phyloP scores from a whole-genome alignment of 805 yeast species.

The Barnettozyma populi region DNA sequence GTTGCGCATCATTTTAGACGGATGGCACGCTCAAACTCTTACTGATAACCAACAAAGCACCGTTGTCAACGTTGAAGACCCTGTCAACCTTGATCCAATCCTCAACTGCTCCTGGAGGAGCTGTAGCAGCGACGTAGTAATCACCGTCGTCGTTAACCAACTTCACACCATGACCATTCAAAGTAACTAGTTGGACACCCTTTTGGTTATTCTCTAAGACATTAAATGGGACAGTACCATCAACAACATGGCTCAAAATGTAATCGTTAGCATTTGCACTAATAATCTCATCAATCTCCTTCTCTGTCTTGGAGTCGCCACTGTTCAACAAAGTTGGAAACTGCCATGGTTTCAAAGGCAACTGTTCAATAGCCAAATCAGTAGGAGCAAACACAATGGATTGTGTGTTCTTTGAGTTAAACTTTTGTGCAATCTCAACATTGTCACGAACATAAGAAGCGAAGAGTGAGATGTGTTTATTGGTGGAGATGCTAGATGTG shows the following conservation, averaged over 20 bases:
- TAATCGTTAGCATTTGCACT: constrained; percentile 50
- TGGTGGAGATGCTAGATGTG: constrained; percentile 28
- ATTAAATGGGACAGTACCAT: constrained; percentile 23
- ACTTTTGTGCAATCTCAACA: constrained; percentile 40
- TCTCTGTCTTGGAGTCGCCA: constrained; percentile 29
- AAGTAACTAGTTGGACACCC: constrained; percentile 29
- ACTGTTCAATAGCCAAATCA: constrained; percentile 49
- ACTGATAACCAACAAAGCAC: constrained; percentile 39
- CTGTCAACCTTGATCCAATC: constrained; percentile 31
- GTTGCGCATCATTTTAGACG: neutral
- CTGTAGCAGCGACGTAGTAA: constrained; percentile 29
- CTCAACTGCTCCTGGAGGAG: constrained; percentile 27
- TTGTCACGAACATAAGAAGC: constrained; percentile 68
- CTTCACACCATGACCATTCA: constrained; percentile 32
- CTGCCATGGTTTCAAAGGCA: constrained; percentile 72
- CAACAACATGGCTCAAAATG: constrained; percentile 57
- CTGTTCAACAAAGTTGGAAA: constrained; percentile 49
- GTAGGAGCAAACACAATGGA: constrained; percentile 67
- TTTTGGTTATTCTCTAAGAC: constrained; percentile 13
- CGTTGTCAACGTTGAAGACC: constrained; percentile 37
- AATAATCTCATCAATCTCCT: constrained; percentile 44
- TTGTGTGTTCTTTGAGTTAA: constrained; percentile 38
- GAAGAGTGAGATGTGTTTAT: constrained; percentile 50
- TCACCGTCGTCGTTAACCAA: constrained; percentile 33
- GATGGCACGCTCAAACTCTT: constrained; percentile 18